These are phyloP conservation scores for Trypanosoma vivax DNA, from an alignment of 208 protist species.

Conservation along the genomic window DNA sequence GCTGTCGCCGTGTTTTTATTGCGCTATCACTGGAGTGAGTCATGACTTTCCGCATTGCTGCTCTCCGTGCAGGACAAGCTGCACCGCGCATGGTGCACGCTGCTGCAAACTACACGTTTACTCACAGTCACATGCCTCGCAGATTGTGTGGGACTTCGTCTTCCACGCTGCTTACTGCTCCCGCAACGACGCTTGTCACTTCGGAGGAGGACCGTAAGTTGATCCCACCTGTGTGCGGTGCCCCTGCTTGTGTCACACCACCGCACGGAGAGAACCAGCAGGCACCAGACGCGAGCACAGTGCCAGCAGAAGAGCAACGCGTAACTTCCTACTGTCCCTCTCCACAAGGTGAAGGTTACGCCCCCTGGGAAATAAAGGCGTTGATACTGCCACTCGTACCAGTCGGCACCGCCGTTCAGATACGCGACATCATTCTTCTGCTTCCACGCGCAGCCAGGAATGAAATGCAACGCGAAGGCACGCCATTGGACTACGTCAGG, in stretches of 20 bases:
- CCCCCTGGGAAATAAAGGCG: constrained; percentile 49
- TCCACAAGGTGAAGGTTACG: constrained; percentile 16
- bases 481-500: constrained; percentile 17
- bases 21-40: too few relatives aligned
- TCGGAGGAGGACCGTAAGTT: constrained; percentile 20
- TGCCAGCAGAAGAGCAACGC: neutral
- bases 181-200: neutral
- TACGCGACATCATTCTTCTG: constrained; percentile 10
- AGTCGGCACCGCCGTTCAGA: constrained; percentile 3
- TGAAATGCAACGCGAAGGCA: constrained; percentile 22
- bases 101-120: neutral
- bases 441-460: constrained; percentile 21
- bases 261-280: neutral
- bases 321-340: neutral
- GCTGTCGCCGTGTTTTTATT: too few relatives aligned
- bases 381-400: constrained; percentile 42
- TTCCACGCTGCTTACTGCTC: neutral
- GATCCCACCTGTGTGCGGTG: neutral
- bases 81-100: too few relatives aligned
- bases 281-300: neutral
- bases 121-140: neutral
- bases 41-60: too few relatives aligned
- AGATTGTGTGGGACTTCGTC: neutral
- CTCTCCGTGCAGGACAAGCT: too few relatives aligned
- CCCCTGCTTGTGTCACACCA: neutral